Conservation (phyloP, 495 filamentous ascomycete species). For the Penicillium soppii region DNA sequence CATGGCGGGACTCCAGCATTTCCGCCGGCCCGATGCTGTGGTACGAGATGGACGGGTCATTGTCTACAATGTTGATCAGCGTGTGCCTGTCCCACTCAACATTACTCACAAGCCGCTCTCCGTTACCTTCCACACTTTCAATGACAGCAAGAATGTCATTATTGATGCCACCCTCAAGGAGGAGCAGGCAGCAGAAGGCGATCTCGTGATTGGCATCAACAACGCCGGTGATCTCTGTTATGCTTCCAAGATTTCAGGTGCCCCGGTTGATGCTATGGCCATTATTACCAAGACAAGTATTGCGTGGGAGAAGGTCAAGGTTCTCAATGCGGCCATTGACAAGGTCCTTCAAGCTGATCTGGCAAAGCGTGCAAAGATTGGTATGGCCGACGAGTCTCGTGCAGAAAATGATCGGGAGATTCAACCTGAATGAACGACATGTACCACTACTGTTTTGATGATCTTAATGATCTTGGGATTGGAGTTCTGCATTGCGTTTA, state of each 20-base stretch:
- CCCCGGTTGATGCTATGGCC: slow-evolving; percentile 71
- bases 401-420: slow-evolving; percentile 72
- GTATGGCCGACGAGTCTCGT: slow-evolving; percentile 72
- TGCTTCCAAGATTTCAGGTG: slow-evolving; percentile 83
- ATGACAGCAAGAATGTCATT: slow-evolving; percentile 64
- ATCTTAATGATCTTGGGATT: slow-evolving; percentile 24
- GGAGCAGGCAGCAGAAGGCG: slow-evolving; percentile 81
- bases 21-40: slow-evolving; percentile 80
- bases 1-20: slow-evolving; percentile 85
- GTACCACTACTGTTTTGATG: slow-evolving; percentile 27
- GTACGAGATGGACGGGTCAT: slow-evolving; percentile 79
- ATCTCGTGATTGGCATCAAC: slow-evolving; percentile 83
- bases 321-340: slow-evolving; percentile 70
- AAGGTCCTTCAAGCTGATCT: slow-evolving; percentile 72
- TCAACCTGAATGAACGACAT: slow-evolving; percentile 9
- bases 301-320: slow-evolving; percentile 75
- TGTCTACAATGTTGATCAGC: slow-evolving; percentile 77
- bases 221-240: slow-evolving; percentile 88
- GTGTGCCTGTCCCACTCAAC: slow-evolving; percentile 83
- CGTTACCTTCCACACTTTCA: slow-evolving; percentile 79
- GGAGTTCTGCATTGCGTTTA: slow-evolving; percentile 20
- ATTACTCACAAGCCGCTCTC: slow-evolving; percentile 89
- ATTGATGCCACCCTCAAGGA: slow-evolving; percentile 79
- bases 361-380: slow-evolving; percentile 69
- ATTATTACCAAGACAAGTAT: slow-evolving; percentile 68